Evolutionary conservation across 2,329 filamentous ascomycete species (phyloP).

Genomic region (Hypoxylon sp.): DNA sequence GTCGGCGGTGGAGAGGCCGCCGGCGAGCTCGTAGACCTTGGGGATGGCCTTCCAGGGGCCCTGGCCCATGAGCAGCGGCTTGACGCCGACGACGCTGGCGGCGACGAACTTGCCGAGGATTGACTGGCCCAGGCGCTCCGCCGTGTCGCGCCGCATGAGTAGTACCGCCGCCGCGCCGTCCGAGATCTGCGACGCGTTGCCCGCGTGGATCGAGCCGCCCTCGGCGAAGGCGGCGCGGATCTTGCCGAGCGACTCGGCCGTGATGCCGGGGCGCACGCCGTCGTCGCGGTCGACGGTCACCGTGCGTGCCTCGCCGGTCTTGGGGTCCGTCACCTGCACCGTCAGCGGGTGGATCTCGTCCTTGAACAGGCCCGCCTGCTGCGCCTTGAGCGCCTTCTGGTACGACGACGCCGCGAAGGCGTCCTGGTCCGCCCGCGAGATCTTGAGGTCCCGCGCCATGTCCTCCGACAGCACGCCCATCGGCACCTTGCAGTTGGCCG

Average conservation of each 20-base stretch:
- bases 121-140: conserved; percentile 84
- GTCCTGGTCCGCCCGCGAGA: conserved; percentile 80
- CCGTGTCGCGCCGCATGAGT: conserved; percentile 92
- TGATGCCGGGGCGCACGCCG: conserved; percentile 85
- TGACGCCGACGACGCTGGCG: conserved; percentile 85
- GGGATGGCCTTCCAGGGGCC: conserved; percentile 97
- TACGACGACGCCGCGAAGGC: conserved; percentile 94
- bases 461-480: conserved; percentile 95
- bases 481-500: conserved; percentile 95
- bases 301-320: conserved; percentile 84
- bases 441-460: conserved; percentile 86
- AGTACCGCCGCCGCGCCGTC: conserved; percentile 95
- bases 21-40: conserved; percentile 85
- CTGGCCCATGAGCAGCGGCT: conserved; percentile 93
- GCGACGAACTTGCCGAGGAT: conserved; percentile 93
- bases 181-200: conserved; percentile 94
- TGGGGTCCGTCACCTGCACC: conserved; percentile 88
- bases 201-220: conserved; percentile 92
- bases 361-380: conserved; percentile 88
- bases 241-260: conserved; percentile 86
- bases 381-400: conserved; percentile 86
- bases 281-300: conserved; percentile 88
- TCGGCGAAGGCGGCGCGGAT: conserved; percentile 90
- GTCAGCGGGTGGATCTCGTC: conserved; percentile 89
- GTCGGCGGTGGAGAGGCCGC: conserved; percentile 79